Evolutionary conservation across 75 land plant genomes (phyloP).

Genomic region (Sequoiadendron giganteum): DNA sequence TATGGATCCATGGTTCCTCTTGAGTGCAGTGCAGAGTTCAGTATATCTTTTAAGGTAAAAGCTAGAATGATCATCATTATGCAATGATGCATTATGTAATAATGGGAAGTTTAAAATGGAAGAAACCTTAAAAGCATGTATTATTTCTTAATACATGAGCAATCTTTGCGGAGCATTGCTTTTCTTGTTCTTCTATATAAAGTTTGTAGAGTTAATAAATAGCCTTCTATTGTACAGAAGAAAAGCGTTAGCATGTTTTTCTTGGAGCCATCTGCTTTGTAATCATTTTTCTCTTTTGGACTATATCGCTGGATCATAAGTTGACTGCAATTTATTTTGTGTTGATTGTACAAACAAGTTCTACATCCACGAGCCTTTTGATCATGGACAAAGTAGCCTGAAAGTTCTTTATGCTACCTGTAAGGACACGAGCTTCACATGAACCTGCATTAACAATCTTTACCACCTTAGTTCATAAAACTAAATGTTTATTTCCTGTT

Average conservation of each 20-base stretch:
- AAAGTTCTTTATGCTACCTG: background rate
- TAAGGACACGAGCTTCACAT: background rate
- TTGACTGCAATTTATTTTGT: background rate
- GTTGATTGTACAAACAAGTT: background rate
- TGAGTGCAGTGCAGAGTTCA: background rate
- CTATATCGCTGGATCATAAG: background rate
- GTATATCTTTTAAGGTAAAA: slow-evolving; percentile 4
- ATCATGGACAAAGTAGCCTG: background rate
- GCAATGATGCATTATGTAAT: background rate
- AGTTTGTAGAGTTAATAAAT: background rate
- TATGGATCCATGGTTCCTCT: background rate
- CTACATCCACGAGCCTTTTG: background rate
- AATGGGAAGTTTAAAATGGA: background rate
- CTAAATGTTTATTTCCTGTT: background rate
- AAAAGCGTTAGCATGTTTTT: background rate
- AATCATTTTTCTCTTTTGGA: background rate
- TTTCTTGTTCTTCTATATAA: background rate
- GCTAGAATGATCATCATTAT: background rate
- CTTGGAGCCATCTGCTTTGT: background rate
- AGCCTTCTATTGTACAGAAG: background rate
- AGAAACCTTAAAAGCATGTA: background rate
- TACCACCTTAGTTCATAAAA: background rate
- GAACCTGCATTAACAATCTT: background rate
- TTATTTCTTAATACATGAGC: background rate
- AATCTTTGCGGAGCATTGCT: background rate